Percentiles rank a stretch among this genome's conserved stretches.
Evolutionary conservation across 768 basidiomycete genomes (phyloP).

Genomic region (Termitomyces sp.): DNA sequence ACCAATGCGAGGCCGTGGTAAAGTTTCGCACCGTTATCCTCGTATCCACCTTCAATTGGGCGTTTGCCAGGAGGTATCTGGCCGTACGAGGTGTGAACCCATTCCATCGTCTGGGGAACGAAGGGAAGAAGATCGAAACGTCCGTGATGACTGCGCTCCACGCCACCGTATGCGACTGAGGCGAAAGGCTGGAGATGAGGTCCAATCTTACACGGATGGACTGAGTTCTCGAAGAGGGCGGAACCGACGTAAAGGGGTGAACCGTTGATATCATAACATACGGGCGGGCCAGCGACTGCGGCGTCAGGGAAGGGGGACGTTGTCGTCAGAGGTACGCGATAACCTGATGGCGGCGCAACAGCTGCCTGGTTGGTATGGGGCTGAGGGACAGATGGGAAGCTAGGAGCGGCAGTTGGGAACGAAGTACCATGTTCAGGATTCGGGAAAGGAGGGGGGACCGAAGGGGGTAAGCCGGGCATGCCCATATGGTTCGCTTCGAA

Average conservation of each 20-base stretch:
- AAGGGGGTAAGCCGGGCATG: conserved; percentile 6
- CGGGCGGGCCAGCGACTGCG: conserved; percentile 42
- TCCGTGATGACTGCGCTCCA: conserved; percentile 56
- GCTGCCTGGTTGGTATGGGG: conserved; percentile 2
- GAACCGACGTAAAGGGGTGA: conserved; percentile 71
- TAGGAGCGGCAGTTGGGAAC: conserved; percentile 10
- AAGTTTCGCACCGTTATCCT: conserved; percentile 59
- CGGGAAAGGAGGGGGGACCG: conserved; percentile 4
- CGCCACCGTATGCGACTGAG: conserved; percentile 61
- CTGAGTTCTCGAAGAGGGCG: conserved; percentile 60
- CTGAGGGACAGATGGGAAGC: conserved; percentile 15
- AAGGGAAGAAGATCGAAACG: conserved; percentile 77
- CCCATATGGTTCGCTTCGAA: conserved; percentile 14
- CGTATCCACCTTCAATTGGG: conserved; percentile 73
- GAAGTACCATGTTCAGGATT: not conserved
- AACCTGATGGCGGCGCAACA: conserved; percentile 57
- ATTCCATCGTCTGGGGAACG: conserved; percentile 66
- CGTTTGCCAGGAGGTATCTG: conserved; percentile 51
- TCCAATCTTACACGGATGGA: conserved; percentile 83
- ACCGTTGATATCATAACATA: conserved; percentile 55
- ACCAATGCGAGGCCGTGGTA: conserved; percentile 63
- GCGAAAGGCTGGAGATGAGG: conserved; percentile 49
- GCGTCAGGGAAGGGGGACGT: conserved; percentile 39
- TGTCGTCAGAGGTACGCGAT: conserved; percentile 53
- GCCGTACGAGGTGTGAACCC: conserved; percentile 60